phyloP scores from a whole-genome alignment of 1,139 yeast genomes.

The Candida sanyaensis region DNA sequence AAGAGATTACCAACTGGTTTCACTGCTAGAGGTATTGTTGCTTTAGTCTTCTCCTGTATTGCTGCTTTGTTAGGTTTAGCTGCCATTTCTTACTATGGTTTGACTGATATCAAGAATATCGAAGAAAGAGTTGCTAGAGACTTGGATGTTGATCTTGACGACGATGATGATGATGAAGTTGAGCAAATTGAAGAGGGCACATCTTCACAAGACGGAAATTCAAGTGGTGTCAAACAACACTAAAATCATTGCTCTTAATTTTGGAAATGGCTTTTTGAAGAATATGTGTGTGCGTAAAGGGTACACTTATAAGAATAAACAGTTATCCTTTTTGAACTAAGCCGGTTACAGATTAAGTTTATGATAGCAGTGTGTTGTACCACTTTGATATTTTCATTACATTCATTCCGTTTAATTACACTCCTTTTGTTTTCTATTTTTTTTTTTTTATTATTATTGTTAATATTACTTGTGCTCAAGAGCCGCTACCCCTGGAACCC shows the following conservation, averaged over 20 bases:
- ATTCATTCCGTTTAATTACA: too few relatives aligned
- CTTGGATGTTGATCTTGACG: conserved; percentile 54
- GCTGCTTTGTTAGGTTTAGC: conserved; percentile 59
- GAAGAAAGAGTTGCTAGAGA: conserved; percentile 60
- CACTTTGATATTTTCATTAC: too few relatives aligned
- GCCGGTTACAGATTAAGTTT: not conserved
- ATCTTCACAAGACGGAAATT: conserved; percentile 8
- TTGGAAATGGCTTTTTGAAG: not conserved
- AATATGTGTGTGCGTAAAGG: conserved; percentile 2
- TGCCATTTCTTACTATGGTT: conserved; percentile 60
- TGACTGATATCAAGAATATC: conserved; percentile 63
- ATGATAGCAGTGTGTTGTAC: too few relatives aligned
- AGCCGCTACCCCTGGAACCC: too few relatives aligned
- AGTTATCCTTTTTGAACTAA: not conserved
- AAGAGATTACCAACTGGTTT: conserved; percentile 68
- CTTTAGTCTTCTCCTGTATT: conserved; percentile 54
- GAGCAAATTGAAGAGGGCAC: conserved; percentile 10
- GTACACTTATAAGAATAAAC: not conserved
- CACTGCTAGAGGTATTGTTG: conserved; percentile 67
- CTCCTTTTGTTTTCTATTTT: too few relatives aligned
- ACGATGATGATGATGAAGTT: conserved; percentile 29
- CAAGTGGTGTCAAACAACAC: conserved; percentile 1
- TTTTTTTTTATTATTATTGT: too few relatives aligned
- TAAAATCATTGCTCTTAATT: not conserved
- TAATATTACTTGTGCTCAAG: too few relatives aligned